Conservation (phyloP, 163 green algal species). For the Scenedesmus sp. region DNA sequence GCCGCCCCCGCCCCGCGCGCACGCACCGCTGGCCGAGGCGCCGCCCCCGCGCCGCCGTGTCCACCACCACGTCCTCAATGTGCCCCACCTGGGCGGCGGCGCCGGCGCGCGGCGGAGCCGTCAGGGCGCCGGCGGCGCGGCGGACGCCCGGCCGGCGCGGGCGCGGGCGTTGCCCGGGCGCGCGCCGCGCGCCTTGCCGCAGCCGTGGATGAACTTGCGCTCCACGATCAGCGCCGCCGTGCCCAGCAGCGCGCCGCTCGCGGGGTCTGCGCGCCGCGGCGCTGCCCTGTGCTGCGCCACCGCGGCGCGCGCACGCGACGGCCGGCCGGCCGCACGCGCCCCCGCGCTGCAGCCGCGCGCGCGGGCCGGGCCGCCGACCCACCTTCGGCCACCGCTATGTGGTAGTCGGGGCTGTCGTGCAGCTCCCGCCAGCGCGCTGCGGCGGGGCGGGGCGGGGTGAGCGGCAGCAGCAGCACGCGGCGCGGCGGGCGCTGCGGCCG, state of each 20-base stretch:
- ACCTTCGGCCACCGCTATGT: slow-evolving; percentile 77
- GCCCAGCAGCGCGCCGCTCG: slow-evolving; percentile 69
- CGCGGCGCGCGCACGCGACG: background rate
- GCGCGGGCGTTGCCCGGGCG: no score
- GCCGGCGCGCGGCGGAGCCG: no score
- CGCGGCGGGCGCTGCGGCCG: background rate
- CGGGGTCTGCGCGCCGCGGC: slow-evolving; percentile 57
- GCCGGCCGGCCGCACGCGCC: background rate
- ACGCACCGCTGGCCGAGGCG: slow-evolving; percentile 75
- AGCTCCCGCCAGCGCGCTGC: slow-evolving; percentile 64
- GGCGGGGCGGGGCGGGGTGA: background rate
- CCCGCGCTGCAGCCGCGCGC: background rate
- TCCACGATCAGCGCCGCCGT: slow-evolving; percentile 84
- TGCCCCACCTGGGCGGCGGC: slow-evolving; percentile 82
- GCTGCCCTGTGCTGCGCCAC: background rate
- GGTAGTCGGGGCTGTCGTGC: slow-evolving; percentile 54
- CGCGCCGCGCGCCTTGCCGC: slow-evolving; percentile 80
- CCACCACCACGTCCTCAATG: slow-evolving; percentile 97
- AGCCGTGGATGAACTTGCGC: slow-evolving; percentile 88
- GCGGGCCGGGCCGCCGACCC: background rate
- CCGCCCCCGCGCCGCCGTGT: slow-evolving; percentile 70
- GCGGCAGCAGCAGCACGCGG: slow-evolving; percentile 15
- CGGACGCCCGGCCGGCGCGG: no score
- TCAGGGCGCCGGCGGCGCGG: no score
- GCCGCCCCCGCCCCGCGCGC: no score